Base-by-base conservation (phyloP, 2,329 filamentous ascomycete genomes). In the Helotiales sp. region DNA sequence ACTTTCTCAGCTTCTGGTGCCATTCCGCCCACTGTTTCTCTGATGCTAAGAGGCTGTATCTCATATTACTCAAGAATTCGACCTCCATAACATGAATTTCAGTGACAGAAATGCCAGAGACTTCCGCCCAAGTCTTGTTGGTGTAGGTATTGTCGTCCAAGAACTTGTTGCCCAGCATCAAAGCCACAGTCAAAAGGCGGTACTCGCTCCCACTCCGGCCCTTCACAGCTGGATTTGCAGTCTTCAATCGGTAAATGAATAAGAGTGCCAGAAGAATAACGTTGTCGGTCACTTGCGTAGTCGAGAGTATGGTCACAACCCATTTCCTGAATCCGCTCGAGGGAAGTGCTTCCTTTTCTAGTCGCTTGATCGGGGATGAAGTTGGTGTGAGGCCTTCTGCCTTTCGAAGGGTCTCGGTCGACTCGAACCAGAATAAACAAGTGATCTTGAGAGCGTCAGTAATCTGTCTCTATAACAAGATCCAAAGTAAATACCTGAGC, bases 71-170 rank as follows among this genome's bases (percentile, higher is more conserved):
- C 62, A 99, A 79, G 68, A 99, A 99, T 73, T 99, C 95, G n/a
- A 99, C 95, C 73, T 99, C 95, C 95, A 99, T 99, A 44, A 97
- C 89, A 72, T 99, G 95, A 52, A 99, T 96, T 74, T 99, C 95
- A 60, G 89, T 86, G 12, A 98, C 93, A 1, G 90, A 87, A 60
- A 99, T 96, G 44, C 90, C 90, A 0, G 95, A 98, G 10, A 99
- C 95, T 69, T 99, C 95, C 2, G 93, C 95, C 95, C 95, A 99
- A 0, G 95, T 99, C 79, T 98, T 97, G 78, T 99, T 99, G 34
- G 95, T 98, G 75, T 99, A 99, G 0, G 95, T 98, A 73, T 98
- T 99, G 74, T 99, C 95, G 71, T 99, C 95, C 67, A 99, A 78
- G 72, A 98, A 99, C 78, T 99, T 99, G 74, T 99, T 99, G 61